A percentile compares a stretch with the other conserved stretches of the same genome.
Conservation (phyloP, 768 basidiomycete genomes). For the Naganishia friedmannii region DNA sequence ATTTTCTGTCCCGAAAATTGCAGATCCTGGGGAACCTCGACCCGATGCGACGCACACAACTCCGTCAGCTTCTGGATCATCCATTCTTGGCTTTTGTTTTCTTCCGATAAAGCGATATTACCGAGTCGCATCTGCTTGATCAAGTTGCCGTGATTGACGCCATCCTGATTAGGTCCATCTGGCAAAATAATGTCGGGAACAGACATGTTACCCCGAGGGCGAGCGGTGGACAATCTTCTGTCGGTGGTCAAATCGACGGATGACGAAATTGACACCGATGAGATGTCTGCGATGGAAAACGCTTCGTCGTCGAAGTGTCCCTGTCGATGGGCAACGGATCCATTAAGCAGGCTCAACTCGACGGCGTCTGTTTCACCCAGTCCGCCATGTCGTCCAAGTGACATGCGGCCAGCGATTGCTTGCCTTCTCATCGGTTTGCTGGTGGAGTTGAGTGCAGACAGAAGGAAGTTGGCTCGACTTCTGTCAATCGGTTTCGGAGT, state of each 20-base stretch:
- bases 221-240: slow-evolving; percentile 10
- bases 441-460: slow-evolving; percentile 15
- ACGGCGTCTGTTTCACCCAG: neutral
- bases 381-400: neutral
- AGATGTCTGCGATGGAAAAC: slow-evolving; percentile 3
- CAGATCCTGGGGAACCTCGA: neutral
- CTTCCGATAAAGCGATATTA: slow-evolving; percentile 4
- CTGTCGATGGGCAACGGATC: slow-evolving; percentile 8
- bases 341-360: neutral
- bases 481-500: slow-evolving; percentile 12
- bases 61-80: neutral
- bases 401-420: slow-evolving; percentile 15
- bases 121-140: slow-evolving; percentile 16
- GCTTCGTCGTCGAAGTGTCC: neutral
- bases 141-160: slow-evolving; percentile 6
- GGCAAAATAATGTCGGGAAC: slow-evolving; percentile 14
- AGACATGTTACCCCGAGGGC: slow-evolving; percentile 9
- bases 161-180: slow-evolving; percentile 7
- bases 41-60: neutral
- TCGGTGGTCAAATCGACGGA: slow-evolving; percentile 18
- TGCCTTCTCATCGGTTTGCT: slow-evolving; percentile 16
- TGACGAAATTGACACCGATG: slow-evolving; percentile 5
- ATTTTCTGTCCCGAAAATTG: neutral
- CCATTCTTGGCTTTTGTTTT: slow-evolving; percentile 1
- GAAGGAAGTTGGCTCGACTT: slow-evolving; percentile 10